These are phyloP conservation scores for Capsella bursapastoris DNA, from an alignment of 345 rosid genomes.

Conservation along the genomic window DNA sequence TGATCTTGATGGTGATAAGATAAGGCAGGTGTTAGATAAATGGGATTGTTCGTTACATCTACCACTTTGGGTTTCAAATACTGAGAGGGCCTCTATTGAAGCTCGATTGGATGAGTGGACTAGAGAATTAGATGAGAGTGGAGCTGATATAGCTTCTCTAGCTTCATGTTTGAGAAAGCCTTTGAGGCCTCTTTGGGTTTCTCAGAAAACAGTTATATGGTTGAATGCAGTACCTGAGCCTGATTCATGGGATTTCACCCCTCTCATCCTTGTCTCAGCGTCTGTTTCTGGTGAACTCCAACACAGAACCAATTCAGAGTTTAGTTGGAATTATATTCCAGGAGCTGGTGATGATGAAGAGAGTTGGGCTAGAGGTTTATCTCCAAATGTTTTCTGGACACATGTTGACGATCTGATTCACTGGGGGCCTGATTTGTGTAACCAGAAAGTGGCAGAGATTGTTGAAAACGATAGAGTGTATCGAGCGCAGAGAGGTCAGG, in stretches of 20 bases:
- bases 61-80: slow-evolving; percentile 86
- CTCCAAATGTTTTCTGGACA: slow-evolving; percentile 80
- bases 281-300: slow-evolving; percentile 62
- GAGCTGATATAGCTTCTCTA: slow-evolving; percentile 79
- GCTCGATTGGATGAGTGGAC: slow-evolving; percentile 74
- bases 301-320: slow-evolving; percentile 60
- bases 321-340: slow-evolving; percentile 92
- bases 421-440: slow-evolving; percentile 76
- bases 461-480: slow-evolving; percentile 85
- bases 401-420: slow-evolving; percentile 70
- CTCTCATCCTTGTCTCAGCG: slow-evolving; percentile 82
- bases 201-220: slow-evolving; percentile 89
- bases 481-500: slow-evolving; percentile 72
- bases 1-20: slow-evolving; percentile 23
- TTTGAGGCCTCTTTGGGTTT: slow-evolving; percentile 82
- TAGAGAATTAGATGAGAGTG: slow-evolving; percentile 67
- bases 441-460: slow-evolving; percentile 84
- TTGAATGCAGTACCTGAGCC: slow-evolving; percentile 88
- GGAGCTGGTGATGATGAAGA: slow-evolving; percentile 99
- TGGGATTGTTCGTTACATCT: slow-evolving; percentile 96
- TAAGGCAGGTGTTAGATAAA: slow-evolving; percentile 28
- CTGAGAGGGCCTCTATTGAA: slow-evolving; percentile 76
- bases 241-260: slow-evolving; percentile 90
- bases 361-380: slow-evolving; percentile 93
- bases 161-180: slow-evolving; percentile 74